Evolutionary conservation across 805 yeast species (phyloP).

Genomic region (Tetrapisispora fleetii): DNA sequence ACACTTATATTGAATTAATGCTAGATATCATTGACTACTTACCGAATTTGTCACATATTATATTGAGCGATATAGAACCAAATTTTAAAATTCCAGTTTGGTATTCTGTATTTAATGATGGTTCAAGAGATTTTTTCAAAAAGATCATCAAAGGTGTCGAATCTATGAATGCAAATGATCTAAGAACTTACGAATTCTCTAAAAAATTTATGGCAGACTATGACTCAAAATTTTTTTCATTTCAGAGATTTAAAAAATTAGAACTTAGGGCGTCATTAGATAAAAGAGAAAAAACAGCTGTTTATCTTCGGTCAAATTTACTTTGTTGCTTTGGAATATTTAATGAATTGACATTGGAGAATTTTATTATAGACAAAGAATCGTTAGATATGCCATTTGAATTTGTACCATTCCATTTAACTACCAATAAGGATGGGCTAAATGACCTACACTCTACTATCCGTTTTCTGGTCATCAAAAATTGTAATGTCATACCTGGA

Average conservation of each 20-base stretch:
- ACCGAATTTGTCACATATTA: constrained; percentile 36
- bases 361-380: constrained; percentile 40
- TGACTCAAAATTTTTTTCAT: constrained; percentile 19
- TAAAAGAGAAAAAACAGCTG: constrained; percentile 10
- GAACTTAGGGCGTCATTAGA: constrained; percentile 16
- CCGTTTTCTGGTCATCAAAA: constrained; percentile 23
- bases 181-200: constrained; percentile 24
- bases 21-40: constrained; percentile 37
- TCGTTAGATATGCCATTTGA: constrained; percentile 30
- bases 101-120: constrained; percentile 29
- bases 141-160: constrained; percentile 27
- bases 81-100: constrained; percentile 43
- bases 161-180: constrained; percentile 24
- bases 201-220: constrained; percentile 20
- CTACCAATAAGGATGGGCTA: constrained; percentile 12
- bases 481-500: constrained; percentile 30
- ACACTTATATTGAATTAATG: constrained; percentile 31
- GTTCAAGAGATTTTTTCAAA: constrained; percentile 25
- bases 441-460: constrained; percentile 30
- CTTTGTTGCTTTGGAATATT: constrained; percentile 38
- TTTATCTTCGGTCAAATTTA: constrained; percentile 32
- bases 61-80: constrained; percentile 40
- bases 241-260: constrained; percentile 23
- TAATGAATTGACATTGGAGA: constrained; percentile 34
- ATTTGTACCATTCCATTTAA: constrained; percentile 24